Percentiles rank a stretch among this genome's conserved stretches.
These are phyloP conservation scores for Acanthamoeba royreba DNA, from an alignment of 208 protist species.

Conservation along the genomic window DNA sequence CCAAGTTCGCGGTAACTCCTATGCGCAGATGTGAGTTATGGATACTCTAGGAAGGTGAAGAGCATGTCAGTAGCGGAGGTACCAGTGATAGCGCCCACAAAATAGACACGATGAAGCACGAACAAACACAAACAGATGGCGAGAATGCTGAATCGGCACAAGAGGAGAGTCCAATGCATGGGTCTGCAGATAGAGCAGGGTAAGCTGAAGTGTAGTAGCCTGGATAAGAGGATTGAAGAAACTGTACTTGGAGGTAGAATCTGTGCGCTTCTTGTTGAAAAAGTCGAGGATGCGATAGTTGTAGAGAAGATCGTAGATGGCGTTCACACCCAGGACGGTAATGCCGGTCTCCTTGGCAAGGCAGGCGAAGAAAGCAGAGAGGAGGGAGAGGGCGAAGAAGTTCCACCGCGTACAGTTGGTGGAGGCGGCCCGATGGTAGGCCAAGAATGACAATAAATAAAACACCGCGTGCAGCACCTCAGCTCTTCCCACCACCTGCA, in stretches of 20 bases:
- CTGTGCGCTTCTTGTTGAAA: background rate
- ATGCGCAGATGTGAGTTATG: no score
- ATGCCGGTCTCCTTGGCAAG: conserved; percentile 84
- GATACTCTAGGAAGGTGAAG: background rate
- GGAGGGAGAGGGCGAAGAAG: background rate
- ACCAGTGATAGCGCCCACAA: background rate
- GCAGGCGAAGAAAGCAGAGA: conserved; percentile 20
- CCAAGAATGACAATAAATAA: conserved; percentile 78
- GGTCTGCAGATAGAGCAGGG: background rate
- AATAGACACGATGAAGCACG: background rate
- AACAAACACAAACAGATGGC: background rate
- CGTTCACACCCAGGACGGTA: conserved; percentile 76
- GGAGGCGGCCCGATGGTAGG: background rate
- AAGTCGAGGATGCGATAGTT: background rate
- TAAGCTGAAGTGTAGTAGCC: background rate
- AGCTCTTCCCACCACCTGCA: conserved; percentile 65
- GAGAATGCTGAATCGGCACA: background rate
- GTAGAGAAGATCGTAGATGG: conserved; percentile 69
- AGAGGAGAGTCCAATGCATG: background rate
- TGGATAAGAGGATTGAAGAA: background rate
- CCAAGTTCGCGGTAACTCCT: background rate
- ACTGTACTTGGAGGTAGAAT: background rate
- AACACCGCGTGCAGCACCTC: conserved; percentile 77
- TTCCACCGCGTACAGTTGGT: background rate
- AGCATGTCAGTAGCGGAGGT: background rate